phyloP scores from a whole-genome alignment of 441 rosid species.

The Jatropha multifida region DNA sequence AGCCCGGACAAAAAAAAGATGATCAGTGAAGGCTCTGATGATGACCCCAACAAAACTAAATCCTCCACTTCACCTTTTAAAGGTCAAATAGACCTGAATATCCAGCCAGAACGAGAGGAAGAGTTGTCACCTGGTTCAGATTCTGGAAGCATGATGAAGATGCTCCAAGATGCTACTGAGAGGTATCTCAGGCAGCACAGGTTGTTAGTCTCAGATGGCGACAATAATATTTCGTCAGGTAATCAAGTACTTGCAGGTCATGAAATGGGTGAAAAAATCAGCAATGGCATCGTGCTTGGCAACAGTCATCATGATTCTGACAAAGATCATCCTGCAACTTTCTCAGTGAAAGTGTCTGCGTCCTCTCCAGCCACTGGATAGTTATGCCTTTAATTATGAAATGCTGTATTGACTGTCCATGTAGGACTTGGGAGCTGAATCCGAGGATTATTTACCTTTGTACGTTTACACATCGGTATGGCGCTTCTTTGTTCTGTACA shows the following conservation, averaged over 20 bases:
- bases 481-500: constrained; percentile 39
- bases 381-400: neutral
- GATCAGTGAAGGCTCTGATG: constrained; percentile 46
- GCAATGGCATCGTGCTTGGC: constrained; percentile 17
- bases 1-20: constrained; percentile 43
- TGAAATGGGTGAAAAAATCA: constrained; percentile 27
- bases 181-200: constrained; percentile 39
- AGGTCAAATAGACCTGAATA: constrained; percentile 85
- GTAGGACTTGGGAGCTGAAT: neutral
- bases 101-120: constrained; percentile 89
- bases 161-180: constrained; percentile 48
- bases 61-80: constrained; percentile 57
- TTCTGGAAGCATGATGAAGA: constrained; percentile 42
- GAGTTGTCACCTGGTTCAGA: constrained; percentile 63
- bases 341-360: constrained; percentile 30
- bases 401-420: constrained; percentile 10
- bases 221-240: constrained; percentile 22
- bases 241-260: constrained; percentile 26
- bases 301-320: constrained; percentile 34
- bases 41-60: constrained; percentile 45
- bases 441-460: constrained; percentile 18
- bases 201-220: constrained; percentile 33
- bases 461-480: constrained; percentile 20
- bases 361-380: constrained; percentile 42
- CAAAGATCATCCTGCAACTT: constrained; percentile 29